Evolutionary conservation across 768 basidiomycete genomes (phyloP).

Genomic region (Agrocybe pediades): DNA sequence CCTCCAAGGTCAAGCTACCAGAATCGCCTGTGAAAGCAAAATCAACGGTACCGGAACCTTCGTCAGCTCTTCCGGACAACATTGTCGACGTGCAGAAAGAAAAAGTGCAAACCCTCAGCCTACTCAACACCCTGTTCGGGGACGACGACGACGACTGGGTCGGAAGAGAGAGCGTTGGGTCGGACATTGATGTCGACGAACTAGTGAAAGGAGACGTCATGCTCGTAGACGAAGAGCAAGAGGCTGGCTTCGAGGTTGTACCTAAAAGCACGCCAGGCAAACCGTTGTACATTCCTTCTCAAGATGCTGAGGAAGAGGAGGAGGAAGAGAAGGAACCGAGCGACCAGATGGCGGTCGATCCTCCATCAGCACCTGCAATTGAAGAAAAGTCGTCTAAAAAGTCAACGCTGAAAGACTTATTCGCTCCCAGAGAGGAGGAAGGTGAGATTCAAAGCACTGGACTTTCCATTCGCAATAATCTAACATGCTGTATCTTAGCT

Average conservation of each 20-base stretch:
- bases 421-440: slow-evolving; percentile 69
- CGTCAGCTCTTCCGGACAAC: slow-evolving; percentile 7
- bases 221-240: slow-evolving; percentile 25
- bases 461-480: neutral
- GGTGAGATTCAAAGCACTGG: slow-evolving; percentile 38
- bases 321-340: slow-evolving; percentile 14
- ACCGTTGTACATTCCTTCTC: neutral
- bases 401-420: slow-evolving; percentile 66
- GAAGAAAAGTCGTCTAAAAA: slow-evolving; percentile 3
- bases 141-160: slow-evolving; percentile 57
- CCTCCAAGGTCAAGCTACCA: slow-evolving; percentile 3
- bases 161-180: slow-evolving; percentile 57
- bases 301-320: slow-evolving; percentile 2
- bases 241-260: slow-evolving; percentile 35
- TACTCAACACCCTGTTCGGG: slow-evolving; percentile 58
- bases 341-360: slow-evolving; percentile 12
- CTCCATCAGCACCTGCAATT: neutral
- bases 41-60: neutral
- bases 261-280: slow-evolving; percentile 22
- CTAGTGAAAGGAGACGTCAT: slow-evolving; percentile 24
- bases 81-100: slow-evolving; percentile 40
- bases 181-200: slow-evolving; percentile 52
- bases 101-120: slow-evolving; percentile 44
- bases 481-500: slow-evolving; percentile 32
- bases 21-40: neutral